phyloP scores from a whole-genome alignment of 2,329 filamentous ascomycete species.

The Samsoniella hepiali region DNA sequence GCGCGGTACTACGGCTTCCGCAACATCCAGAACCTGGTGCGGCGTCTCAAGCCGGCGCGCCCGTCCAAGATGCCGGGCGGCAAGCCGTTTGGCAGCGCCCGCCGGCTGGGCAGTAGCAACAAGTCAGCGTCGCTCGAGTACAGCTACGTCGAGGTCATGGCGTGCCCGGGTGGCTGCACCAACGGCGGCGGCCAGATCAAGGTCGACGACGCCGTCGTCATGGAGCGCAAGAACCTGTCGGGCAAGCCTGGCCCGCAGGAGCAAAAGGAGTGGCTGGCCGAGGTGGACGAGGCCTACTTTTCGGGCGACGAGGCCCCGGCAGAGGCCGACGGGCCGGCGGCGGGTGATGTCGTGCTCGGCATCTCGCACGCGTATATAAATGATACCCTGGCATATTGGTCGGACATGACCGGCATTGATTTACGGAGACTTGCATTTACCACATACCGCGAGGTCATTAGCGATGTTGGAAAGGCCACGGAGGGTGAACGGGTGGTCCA shows the following conservation, averaged over 20 bases:
- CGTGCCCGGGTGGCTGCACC: conserved; percentile 96
- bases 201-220: conserved; percentile 69
- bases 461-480: conserved; percentile 80
- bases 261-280: conserved; percentile 80
- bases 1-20: conserved; percentile 96
- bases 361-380: conserved; percentile 65
- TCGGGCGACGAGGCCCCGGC: conserved; percentile 61
- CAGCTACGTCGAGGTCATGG: conserved; percentile 98
- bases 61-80: conserved; percentile 78
- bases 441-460: conserved; percentile 87
- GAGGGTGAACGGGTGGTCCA: conserved; percentile 82
- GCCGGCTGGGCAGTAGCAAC: conserved; percentile 44
- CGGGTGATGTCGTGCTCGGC: conserved; percentile 53
- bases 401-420: conserved; percentile 64
- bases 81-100: conserved; percentile 54
- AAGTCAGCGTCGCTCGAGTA: conserved; percentile 57
- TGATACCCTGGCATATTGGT: conserved; percentile 73
- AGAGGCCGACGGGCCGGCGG: conserved; percentile 26
- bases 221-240: conserved; percentile 45
- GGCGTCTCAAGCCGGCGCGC: conserved; percentile 79
- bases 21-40: conserved; percentile 96
- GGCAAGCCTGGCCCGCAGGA: conserved; percentile 67
- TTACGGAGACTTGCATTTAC: conserved; percentile 75
- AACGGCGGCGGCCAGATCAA: conserved; percentile 97
- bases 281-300: conserved; percentile 87